Conservation (phyloP, 495 filamentous ascomycete genomes). For the Sabuloglossum arenarium region DNA sequence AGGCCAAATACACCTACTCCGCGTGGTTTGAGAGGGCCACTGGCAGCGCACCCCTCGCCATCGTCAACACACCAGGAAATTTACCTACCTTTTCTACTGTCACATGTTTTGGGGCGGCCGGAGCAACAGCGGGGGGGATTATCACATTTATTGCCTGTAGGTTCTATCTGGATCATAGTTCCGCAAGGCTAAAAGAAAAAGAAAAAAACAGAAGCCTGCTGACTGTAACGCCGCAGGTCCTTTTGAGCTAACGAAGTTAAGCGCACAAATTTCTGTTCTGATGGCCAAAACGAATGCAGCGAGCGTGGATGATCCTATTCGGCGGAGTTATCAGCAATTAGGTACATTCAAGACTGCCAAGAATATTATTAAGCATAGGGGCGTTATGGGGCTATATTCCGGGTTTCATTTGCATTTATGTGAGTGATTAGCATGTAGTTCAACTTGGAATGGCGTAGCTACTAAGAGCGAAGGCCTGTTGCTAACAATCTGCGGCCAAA, state of each 20-base stretch:
- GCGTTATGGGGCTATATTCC: conserved; percentile 62
- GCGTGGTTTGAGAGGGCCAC: conserved; percentile 37
- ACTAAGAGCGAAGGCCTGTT: not conserved
- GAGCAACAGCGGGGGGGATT: conserved; percentile 55
- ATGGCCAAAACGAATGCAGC: conserved; percentile 46
- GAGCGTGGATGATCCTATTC: conserved; percentile 36
- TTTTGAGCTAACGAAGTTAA: conserved; percentile 86
- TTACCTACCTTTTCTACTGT: conserved; percentile 48
- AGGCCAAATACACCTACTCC: conserved; percentile 57
- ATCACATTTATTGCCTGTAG: conserved; percentile 75
- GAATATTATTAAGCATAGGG: conserved; percentile 60
- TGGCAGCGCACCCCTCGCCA: conserved; percentile 45
- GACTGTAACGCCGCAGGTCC: conserved; percentile 33
- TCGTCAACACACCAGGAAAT: conserved; percentile 48
- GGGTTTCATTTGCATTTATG: conserved; percentile 67
- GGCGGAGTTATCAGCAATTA: conserved; percentile 53
- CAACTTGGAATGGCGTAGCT: too few relatives aligned
- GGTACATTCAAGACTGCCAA: conserved; percentile 61
- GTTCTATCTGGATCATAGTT: conserved; percentile 13
- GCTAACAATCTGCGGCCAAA: not conserved
- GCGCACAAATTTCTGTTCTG: conserved; percentile 73
- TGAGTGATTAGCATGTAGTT: conserved; percentile 21
- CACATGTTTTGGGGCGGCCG: conserved; percentile 55
- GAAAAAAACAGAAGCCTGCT: too few relatives aligned
- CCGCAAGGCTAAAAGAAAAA: not conserved